Conservation (phyloP, 768 basidiomycete species). For the Collybia mongolica region DNA sequence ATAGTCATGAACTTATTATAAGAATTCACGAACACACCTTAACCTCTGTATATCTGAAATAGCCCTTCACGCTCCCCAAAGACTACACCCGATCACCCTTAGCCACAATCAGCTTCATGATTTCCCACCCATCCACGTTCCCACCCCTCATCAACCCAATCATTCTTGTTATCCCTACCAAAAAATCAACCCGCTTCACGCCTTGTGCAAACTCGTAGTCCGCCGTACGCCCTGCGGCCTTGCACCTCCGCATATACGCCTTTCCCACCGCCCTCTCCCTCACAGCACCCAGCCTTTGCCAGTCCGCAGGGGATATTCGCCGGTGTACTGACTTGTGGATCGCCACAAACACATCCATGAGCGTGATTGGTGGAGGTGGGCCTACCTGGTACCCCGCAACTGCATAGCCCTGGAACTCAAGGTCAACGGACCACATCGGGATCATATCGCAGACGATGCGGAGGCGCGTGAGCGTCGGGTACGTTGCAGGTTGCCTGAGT, state of each 20-base stretch:
- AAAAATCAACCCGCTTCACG: conserved; percentile 61
- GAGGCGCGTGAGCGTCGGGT: conserved; percentile 52
- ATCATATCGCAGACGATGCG: conserved; percentile 57
- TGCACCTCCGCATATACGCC: conserved; percentile 38
- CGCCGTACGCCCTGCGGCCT: too few species aligned
- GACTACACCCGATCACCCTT: too few species aligned
- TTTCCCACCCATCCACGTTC: conserved; percentile 30
- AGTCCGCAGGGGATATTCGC: conserved; percentile 40
- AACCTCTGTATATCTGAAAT: too few species aligned
- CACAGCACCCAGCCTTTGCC: conserved; percentile 26
- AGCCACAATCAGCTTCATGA: conserved; percentile 27
- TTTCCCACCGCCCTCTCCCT: conserved; percentile 30
- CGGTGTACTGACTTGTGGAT: conserved; percentile 48
- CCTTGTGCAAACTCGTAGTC: conserved; percentile 44
- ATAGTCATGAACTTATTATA: too few species aligned
- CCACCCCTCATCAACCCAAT: conserved; percentile 45
- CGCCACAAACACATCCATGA: conserved; percentile 57
- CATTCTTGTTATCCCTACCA: conserved; percentile 44
- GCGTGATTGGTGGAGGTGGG: conserved; percentile 42
- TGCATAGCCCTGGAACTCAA: conserved; percentile 34
- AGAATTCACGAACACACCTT: too few species aligned
- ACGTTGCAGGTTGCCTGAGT: conserved; percentile 50
- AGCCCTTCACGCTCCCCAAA: too few species aligned
- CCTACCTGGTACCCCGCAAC: conserved; percentile 16
- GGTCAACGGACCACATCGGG: conserved; percentile 61